Evolutionary conservation across 2,329 filamentous ascomycete species (phyloP).

Genomic region (Colletotrichum sp.): DNA sequence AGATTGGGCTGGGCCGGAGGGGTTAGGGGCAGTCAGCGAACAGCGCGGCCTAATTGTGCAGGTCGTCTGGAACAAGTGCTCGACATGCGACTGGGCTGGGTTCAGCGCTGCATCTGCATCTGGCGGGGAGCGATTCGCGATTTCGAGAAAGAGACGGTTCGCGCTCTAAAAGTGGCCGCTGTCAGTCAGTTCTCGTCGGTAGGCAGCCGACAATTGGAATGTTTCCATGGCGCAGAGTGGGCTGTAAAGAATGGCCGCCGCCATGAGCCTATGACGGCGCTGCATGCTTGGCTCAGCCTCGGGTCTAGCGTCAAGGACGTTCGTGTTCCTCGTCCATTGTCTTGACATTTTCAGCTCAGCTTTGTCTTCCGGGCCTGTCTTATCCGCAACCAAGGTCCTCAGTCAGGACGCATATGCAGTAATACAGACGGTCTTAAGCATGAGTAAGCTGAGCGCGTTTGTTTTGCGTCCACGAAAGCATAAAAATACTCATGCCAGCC

Average conservation of each 20-base stretch:
- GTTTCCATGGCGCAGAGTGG: neutral
- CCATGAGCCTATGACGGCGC: slow-evolving; percentile 1
- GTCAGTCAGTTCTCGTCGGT: neutral
- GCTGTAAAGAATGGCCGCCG: slow-evolving; percentile 1
- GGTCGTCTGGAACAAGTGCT: neutral
- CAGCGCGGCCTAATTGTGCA: neutral
- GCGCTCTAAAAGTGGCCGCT: neutral
- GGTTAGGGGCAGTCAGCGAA: neutral
- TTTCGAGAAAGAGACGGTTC: neutral
- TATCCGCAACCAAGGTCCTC: neutral
- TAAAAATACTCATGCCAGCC: neutral
- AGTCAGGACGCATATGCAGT: neutral
- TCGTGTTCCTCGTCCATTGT: neutral
- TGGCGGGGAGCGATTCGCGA: neutral
- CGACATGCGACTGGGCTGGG: neutral
- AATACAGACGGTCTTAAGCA: neutral
- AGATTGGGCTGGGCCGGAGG: neutral
- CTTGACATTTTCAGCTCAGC: neutral
- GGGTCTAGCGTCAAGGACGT: neutral
- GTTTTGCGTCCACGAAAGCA: neutral
- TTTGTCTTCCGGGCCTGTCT: neutral
- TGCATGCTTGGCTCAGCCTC: neutral
- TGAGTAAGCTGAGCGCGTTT: neutral
- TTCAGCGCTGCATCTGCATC: slow-evolving; percentile 7
- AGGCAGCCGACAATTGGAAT: neutral